Evolutionary conservation across 495 filamentous ascomycete genomes (phyloP).

Genomic region (Penicillium cataractarum): DNA sequence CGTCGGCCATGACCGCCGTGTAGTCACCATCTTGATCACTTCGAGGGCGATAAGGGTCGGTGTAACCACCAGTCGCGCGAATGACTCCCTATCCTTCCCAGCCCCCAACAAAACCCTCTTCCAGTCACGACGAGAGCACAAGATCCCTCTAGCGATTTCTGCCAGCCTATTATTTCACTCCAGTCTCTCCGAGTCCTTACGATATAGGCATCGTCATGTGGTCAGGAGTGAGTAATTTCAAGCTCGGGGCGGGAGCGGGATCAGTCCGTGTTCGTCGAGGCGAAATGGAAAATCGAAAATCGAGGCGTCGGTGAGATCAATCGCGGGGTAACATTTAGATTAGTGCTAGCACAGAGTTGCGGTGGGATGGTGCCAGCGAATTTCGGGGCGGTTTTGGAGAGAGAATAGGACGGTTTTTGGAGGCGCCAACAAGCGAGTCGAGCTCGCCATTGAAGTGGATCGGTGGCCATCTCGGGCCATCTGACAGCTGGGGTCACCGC

Average conservation of each 20-base stretch:
- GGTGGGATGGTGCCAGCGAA: neutral
- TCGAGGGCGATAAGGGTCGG: conserved; percentile 6
- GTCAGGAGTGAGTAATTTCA: neutral
- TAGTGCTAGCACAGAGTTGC: neutral
- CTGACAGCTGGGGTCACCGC: conserved; percentile 30
- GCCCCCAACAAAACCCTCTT: neutral
- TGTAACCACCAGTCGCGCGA: conserved; percentile 3
- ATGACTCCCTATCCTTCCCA: conserved; percentile 10
- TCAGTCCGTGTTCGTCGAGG: neutral
- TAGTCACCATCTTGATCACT: conserved; percentile 21
- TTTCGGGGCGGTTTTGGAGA: neutral
- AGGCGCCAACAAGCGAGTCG: conserved; percentile 4
- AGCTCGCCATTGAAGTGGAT: conserved; percentile 23
- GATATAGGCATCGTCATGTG: neutral
- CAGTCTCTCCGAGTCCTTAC: neutral
- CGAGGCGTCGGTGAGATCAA: neutral
- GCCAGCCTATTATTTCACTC: too few relatives aligned
- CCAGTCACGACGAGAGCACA: neutral
- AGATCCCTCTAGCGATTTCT: too few relatives aligned
- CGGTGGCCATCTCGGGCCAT: conserved; percentile 27
- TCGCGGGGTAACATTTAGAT: neutral
- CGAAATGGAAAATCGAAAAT: neutral
- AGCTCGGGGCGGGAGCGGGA: neutral
- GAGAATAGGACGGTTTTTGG: neutral
- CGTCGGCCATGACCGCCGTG: conserved; percentile 18